Base-by-base conservation (phyloP, 768 basidiomycete species). In the Amanita molliuscula region DNA sequence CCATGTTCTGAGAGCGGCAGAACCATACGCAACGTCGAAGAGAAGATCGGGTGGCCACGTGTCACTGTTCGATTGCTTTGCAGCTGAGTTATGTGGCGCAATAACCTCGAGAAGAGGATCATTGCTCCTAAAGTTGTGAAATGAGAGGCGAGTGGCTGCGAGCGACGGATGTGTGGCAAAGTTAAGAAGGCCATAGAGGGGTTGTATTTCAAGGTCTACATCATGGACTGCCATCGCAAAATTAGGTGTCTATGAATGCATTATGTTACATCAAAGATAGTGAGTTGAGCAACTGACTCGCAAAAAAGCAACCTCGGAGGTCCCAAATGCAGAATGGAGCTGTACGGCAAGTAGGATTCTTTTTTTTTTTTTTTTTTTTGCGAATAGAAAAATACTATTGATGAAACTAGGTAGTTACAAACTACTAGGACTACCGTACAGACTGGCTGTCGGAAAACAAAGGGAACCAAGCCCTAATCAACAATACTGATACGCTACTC, bases 281-380 rank as follows among this genome's bases (percentile, higher is more conserved):
- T 53, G n/a, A n/a, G n/a, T n/a, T n/a, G n/a, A n/a, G n/a, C n/a
- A 55, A 54, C 53, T 50, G 47, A 56, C 57, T 56, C 60, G 50
- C 51, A 58, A 54, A 56, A 54, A 58, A 40, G 57, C 55, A 44
- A 53, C 55, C 44, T 47, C 18, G 48, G 57, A 56, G 25, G 43
- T 26, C 48, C 48, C 57, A 50, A 56, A 53, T 53, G 51, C 31
- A 35, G 2, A 11, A 44, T 54, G 53, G 28, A 56, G 51, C 43
- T n/a, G 25, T 44, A 28, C 25, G 25, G 25, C 5, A 44, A 44
- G 43, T 26, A 44, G 43, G 15, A 58, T 56, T 38, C n/a, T n/a
- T n/a, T n/a, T n/a, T n/a, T n/a, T n/a, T n/a, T n/a, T n/a, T n/a
- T n/a, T n/a, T n/a, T n/a, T n/a, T n/a, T n/a, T n/a, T n/a, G n/a